Evolutionary conservation across 495 filamentous ascomycete genomes (phyloP).

Genomic region (Podospora tetraspora): DNA sequence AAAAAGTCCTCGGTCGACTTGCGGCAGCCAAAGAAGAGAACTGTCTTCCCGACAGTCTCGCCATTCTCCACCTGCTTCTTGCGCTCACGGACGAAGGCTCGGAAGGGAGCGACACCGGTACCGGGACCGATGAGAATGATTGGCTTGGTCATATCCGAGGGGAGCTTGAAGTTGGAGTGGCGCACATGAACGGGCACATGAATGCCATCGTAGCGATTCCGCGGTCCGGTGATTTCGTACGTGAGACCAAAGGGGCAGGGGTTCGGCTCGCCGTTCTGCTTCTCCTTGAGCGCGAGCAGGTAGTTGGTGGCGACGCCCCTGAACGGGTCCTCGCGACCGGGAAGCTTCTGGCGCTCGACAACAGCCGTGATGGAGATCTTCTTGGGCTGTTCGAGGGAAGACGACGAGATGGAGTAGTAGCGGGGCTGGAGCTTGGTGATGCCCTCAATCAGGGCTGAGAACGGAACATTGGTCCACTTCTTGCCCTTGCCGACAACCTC

Average conservation of each 20-base stretch:
- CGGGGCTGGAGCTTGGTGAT: constrained; percentile 92
- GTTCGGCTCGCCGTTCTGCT: constrained; percentile 84
- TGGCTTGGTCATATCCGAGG: constrained; percentile 88
- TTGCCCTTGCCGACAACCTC: constrained; percentile 62
- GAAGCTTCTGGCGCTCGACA: constrained; percentile 74
- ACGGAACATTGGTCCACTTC: constrained; percentile 78
- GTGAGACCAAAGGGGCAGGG: constrained; percentile 83
- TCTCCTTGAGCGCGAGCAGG: constrained; percentile 90
- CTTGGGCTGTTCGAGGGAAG: constrained; percentile 87
- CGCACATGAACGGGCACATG: constrained; percentile 94
- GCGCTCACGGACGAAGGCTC: constrained; percentile 91
- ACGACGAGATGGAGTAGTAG: constrained; percentile 99
- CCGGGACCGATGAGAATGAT: constrained; percentile 95
- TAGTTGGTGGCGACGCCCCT: constrained; percentile 98
- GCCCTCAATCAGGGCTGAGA: constrained; percentile 92
- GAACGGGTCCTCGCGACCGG: constrained; percentile 74
- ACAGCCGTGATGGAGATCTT: constrained; percentile 93
- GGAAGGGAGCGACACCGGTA: constrained; percentile 94
- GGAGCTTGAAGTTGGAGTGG: constrained; percentile 98
- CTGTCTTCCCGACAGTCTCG: constrained; percentile 77
- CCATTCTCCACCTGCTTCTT: constrained; percentile 73
- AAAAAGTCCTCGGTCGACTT: constrained; percentile 82
- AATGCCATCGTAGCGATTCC: constrained; percentile 95
- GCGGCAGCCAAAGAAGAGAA: constrained; percentile 94
- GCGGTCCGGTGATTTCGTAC: constrained; percentile 83